Evolutionary conservation across 257 asterid genomes (phyloP).

Genomic region (Solanum virginianum): DNA sequence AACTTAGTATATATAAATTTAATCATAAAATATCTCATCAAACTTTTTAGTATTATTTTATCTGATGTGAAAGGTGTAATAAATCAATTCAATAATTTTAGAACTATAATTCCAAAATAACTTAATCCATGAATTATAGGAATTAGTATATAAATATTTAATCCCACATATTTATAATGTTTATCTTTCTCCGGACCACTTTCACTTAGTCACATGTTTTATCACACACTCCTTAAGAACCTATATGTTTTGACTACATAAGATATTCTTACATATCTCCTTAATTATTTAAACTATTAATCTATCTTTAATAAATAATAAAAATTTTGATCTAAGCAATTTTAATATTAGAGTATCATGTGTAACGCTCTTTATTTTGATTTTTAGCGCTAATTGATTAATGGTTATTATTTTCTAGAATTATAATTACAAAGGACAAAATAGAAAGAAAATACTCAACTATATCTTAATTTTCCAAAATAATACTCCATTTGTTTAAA

Average conservation of each 20-base stretch:
- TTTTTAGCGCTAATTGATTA: neutral
- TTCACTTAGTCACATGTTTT: neutral
- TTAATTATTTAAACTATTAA: neutral
- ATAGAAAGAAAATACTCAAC: neutral
- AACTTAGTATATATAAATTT: too few relatives aligned
- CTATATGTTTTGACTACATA: neutral
- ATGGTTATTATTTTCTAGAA: neutral
- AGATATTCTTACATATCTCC: neutral
- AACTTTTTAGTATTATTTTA: neutral
- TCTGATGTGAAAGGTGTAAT: neutral
- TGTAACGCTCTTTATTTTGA: neutral
- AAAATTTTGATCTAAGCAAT: neutral
- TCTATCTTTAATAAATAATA: neutral
- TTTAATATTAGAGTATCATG: neutral
- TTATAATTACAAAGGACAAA: neutral
- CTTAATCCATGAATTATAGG: neutral
- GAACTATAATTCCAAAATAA: neutral
- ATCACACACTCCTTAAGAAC: neutral
- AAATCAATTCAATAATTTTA: too few relatives aligned
- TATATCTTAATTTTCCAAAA: neutral
- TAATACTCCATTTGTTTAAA: too few relatives aligned
- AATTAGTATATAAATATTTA: neutral
- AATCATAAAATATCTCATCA: neutral
- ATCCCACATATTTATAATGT: neutral
- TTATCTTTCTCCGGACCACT: neutral